These are phyloP conservation scores for Saksenaea vasiformis DNA, from an alignment of 371 early-diverging fungal genomes.

Conservation along the genomic window DNA sequence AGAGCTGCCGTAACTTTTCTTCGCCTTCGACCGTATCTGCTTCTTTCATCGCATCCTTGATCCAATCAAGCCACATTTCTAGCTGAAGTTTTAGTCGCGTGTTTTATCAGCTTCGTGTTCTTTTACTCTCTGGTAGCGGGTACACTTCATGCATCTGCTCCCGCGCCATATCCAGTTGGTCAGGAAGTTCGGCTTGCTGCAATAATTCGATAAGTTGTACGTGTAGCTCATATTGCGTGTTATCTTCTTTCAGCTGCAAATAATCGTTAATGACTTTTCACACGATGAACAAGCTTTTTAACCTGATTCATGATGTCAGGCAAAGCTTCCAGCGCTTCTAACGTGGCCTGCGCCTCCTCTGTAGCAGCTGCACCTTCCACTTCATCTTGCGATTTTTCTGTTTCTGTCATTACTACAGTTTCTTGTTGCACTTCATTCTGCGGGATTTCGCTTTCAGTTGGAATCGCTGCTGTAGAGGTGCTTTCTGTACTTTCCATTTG, in stretches of 20 bases:
- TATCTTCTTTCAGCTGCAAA: conserved; percentile 28
- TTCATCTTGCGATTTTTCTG: not conserved
- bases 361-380: not conserved
- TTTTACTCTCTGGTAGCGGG: conserved; percentile 61
- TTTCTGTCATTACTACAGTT: not conserved
- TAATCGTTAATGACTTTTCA: not conserved
- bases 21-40: conserved; percentile 39
- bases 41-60: conserved; percentile 52
- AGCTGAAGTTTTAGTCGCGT: not conserved
- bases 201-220: conserved; percentile 29
- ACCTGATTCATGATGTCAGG: conserved; percentile 33
- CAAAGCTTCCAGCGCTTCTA: conserved; percentile 27
- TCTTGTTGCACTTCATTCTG: not conserved
- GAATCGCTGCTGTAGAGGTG: too few species aligned
- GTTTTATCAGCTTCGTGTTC: not conserved
- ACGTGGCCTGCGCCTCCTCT: conserved; percentile 8
- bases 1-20: conserved; percentile 42
- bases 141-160: conserved; percentile 56
- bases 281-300: not conserved
- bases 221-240: conserved; percentile 40
- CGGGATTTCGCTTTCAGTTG: not conserved
- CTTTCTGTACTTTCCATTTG: not conserved
- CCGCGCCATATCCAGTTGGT: conserved; percentile 54
- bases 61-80: conserved; percentile 74
- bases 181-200: conserved; percentile 28